phyloP scores from a whole-genome alignment of 306 rosid species.

The Nissolia schottii region DNA sequence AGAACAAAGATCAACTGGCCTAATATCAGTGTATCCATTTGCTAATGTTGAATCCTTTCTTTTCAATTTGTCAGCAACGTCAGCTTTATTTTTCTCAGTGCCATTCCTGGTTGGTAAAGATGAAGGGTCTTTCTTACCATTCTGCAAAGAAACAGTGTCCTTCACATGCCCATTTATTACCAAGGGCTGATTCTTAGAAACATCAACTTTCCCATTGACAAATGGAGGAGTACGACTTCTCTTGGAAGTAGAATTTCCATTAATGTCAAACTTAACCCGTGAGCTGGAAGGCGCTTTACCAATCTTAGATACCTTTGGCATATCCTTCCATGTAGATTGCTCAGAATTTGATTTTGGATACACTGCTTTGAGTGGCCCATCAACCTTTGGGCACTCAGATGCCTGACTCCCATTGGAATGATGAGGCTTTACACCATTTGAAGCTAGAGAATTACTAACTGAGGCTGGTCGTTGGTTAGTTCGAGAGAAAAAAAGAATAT shows the following conservation, averaged over 20 bases:
- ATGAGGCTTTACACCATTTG: slow-evolving; percentile 60
- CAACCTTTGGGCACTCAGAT: slow-evolving; percentile 43
- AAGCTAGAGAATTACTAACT: slow-evolving; percentile 36
- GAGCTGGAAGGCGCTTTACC: slow-evolving; percentile 47
- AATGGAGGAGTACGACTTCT: slow-evolving; percentile 36
- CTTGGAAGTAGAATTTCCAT: slow-evolving; percentile 54
- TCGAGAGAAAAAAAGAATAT: slow-evolving; percentile 90
- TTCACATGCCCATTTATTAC: slow-evolving; percentile 51
- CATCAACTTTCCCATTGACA: slow-evolving; percentile 57
- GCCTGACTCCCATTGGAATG: slow-evolving; percentile 65
- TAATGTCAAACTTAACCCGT: slow-evolving; percentile 49
- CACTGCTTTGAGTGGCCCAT: slow-evolving; percentile 39
- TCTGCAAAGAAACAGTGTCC: slow-evolving; percentile 40
- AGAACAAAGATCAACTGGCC: slow-evolving; percentile 21
- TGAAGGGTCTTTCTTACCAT: slow-evolving; percentile 43
- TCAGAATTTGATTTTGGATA: slow-evolving; percentile 42
- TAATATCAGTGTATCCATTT: slow-evolving; percentile 35
- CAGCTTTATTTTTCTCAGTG: slow-evolving; percentile 34
- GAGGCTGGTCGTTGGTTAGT: slow-evolving; percentile 66
- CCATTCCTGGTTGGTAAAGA: slow-evolving; percentile 38
- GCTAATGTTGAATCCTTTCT: slow-evolving; percentile 28
- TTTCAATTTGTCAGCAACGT: slow-evolving; percentile 23
- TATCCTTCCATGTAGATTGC: slow-evolving; percentile 52
- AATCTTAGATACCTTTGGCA: slow-evolving; percentile 40
- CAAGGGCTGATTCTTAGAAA: slow-evolving; percentile 33